Percentiles rank a stretch among this genome's conserved stretches.
phyloP scores from a whole-genome alignment of 306 rosid species.

The Inga leiocalycina region DNA sequence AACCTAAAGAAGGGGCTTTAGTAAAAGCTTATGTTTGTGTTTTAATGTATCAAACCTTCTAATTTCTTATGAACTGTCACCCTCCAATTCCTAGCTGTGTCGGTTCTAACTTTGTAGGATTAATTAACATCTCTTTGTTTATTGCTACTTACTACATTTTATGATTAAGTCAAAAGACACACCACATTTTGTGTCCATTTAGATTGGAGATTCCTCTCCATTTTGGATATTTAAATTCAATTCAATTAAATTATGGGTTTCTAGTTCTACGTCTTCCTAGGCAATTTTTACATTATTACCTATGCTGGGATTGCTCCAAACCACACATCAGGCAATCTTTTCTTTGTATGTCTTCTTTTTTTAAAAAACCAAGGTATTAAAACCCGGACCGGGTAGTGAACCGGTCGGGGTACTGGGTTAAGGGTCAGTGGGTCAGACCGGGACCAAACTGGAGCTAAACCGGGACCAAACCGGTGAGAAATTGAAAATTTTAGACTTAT shows the following conservation, averaged over 20 bases:
- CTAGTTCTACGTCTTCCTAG: background rate
- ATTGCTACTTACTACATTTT: background rate
- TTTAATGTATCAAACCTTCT: background rate
- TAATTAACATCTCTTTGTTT: background rate
- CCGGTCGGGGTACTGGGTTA: no score
- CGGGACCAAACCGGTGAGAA: no score
- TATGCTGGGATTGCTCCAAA: no score
- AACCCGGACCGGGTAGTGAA: no score
- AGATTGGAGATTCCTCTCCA: background rate
- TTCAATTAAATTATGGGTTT: background rate
- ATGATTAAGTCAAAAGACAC: background rate
- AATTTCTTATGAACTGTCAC: background rate
- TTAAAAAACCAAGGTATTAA: no score
- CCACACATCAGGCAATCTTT: no score
- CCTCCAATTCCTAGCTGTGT: background rate
- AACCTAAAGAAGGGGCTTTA: conserved; percentile 42
- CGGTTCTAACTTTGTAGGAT: background rate
- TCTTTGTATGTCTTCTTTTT: no score
- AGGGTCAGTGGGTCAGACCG: no score
- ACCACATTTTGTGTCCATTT: background rate
- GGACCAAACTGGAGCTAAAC: no score
- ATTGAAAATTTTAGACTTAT: no score
- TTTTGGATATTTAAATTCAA: background rate
- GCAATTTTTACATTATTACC: background rate
- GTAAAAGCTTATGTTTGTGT: conserved; percentile 25